phyloP scores from a whole-genome alignment of 257 asterid genomes.

The Haberlea rhodopensis region DNA sequence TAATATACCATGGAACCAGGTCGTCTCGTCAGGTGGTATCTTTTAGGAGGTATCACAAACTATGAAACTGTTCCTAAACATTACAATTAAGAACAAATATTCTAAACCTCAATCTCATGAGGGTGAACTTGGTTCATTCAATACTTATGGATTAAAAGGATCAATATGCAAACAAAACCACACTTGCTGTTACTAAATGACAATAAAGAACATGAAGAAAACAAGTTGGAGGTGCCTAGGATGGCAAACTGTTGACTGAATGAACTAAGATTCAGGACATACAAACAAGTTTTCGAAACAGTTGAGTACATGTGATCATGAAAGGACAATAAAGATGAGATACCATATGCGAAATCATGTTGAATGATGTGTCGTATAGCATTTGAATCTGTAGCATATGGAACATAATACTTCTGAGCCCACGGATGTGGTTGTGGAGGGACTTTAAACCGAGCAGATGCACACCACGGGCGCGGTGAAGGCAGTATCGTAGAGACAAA shows the following conservation, averaged over 20 bases:
- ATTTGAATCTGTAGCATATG: constrained; percentile 69
- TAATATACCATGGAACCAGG: no score
- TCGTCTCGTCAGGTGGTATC: no score
- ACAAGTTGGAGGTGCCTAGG: no score
- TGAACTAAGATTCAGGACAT: not conserved
- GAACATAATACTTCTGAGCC: constrained; percentile 86
- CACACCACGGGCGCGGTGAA: constrained; percentile 99
- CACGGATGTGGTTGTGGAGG: constrained; percentile 80
- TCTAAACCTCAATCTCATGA: not conserved
- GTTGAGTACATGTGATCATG: constrained; percentile 2
- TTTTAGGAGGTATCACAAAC: no score
- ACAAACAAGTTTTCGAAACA: not conserved
- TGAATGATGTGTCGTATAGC: constrained; percentile 68
- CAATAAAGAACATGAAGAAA: not conserved
- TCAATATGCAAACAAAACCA: not conserved
- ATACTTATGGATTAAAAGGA: not conserved
- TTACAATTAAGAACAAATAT: not conserved
- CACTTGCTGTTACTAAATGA: not conserved
- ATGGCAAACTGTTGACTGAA: no score
- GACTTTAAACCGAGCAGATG: constrained; percentile 70
- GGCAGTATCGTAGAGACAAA: constrained; percentile 92
- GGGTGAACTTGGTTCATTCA: not conserved
- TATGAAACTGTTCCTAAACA: not conserved
- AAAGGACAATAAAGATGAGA: constrained; percentile 14
- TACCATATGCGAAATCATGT: constrained; percentile 79